Evolutionary conservation across 1,284 basidiomycete species (phyloP).

Genomic region (Tremellales sp.): DNA sequence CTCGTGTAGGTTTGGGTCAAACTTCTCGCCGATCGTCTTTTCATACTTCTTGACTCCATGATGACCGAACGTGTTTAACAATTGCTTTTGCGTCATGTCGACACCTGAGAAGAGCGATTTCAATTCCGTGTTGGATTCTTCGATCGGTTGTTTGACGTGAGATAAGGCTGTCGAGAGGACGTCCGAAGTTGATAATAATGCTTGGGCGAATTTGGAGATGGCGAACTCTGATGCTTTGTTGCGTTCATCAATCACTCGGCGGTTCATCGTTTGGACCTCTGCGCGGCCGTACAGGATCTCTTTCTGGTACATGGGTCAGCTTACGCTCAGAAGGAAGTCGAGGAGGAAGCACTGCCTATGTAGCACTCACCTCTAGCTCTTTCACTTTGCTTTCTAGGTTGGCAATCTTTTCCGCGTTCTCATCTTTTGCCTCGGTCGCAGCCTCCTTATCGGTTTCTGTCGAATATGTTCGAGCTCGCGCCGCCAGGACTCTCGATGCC

Average conservation of each 20-base stretch:
- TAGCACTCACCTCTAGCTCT: conserved; percentile 42
- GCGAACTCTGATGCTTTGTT: conserved; percentile 89
- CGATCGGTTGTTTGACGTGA: conserved; percentile 63
- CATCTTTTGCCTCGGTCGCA: conserved; percentile 14
- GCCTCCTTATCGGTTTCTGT: conserved; percentile 8
- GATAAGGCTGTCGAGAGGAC: conserved; percentile 80
- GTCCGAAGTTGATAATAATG: conserved; percentile 88
- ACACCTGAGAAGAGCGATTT: conserved; percentile 78
- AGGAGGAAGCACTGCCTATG: background rate
- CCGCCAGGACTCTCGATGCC: background rate
- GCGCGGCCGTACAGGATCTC: conserved; percentile 84
- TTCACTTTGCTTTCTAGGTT: conserved; percentile 30
- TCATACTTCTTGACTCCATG: conserved; percentile 82
- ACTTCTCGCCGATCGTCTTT: conserved; percentile 67
- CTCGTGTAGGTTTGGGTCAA: conserved; percentile 93
- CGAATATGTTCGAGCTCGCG: conserved; percentile 15
- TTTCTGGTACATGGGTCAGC: conserved; percentile 52
- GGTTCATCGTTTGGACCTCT: conserved; percentile 91
- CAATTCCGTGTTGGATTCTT: conserved; percentile 55
- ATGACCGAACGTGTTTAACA: conserved; percentile 84
- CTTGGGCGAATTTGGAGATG: conserved; percentile 81
- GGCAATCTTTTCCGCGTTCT: conserved; percentile 22
- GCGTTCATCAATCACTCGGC: conserved; percentile 84
- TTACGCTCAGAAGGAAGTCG: background rate
- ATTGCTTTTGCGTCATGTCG: conserved; percentile 82